phyloP scores from a whole-genome alignment of 2,329 filamentous ascomycete genomes.

The Penicillium thymicola region DNA sequence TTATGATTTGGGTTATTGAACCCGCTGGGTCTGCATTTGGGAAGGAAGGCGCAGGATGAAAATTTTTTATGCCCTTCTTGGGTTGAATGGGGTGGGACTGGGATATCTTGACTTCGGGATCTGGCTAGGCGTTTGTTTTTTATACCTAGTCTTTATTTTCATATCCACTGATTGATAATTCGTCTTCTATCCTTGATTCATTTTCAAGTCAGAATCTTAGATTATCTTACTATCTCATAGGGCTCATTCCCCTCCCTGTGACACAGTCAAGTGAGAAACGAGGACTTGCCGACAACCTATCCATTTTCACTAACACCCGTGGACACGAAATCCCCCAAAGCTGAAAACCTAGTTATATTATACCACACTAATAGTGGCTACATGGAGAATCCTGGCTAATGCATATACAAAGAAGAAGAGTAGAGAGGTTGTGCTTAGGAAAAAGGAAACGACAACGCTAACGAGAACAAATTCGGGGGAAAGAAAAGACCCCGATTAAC shows the following conservation, averaged over 20 bases:
- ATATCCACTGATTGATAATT: background rate
- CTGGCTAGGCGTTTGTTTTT: background rate
- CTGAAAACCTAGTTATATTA: background rate
- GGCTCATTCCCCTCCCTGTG: background rate
- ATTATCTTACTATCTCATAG: background rate
- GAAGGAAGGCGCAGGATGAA: background rate
- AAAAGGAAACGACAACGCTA: background rate
- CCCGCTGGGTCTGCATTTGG: background rate
- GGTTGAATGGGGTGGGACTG: background rate
- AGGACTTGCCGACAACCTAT: background rate
- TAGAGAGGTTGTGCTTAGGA: background rate
- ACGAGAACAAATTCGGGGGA: background rate
- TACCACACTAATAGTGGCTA: background rate
- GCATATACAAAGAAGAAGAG: background rate
- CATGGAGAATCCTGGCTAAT: background rate
- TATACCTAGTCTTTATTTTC: slow-evolving; percentile 1
- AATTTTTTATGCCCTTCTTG: background rate
- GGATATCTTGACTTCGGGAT: background rate
- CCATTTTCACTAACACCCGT: too few relatives aligned
- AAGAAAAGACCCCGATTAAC: background rate
- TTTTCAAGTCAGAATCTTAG: background rate
- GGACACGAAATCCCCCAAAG: background rate
- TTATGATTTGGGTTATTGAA: slow-evolving; percentile 1
- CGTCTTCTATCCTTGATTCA: background rate
- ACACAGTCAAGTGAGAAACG: background rate